Percentiles rank a stretch among this genome's conserved stretches.
Conservation (phyloP, 768 basidiomycete genomes). For the Xerocomus brunneocitrinus region DNA sequence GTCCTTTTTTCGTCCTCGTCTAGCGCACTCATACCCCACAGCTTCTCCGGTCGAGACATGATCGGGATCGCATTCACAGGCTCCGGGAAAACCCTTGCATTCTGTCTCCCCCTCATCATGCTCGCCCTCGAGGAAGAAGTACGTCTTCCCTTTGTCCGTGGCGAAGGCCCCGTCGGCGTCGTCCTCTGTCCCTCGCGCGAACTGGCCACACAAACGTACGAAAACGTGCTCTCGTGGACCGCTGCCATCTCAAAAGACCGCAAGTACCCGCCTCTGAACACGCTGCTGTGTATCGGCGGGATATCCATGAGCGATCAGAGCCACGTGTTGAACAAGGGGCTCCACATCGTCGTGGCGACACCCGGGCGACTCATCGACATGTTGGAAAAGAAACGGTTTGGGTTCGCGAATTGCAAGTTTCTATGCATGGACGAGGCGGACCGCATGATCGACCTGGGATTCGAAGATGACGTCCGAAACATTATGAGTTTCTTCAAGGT, state of each 20-base stretch:
- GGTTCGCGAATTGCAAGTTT: conserved; percentile 91
- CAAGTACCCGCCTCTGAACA: conserved; percentile 81
- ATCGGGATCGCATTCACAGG: conserved; percentile 99
- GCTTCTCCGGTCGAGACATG: conserved; percentile 93
- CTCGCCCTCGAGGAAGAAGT: conserved; percentile 89
- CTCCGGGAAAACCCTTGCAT: conserved; percentile 97
- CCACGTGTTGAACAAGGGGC: conserved; percentile 82
- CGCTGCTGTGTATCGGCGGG: conserved; percentile 92
- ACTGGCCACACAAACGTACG: conserved; percentile 94
- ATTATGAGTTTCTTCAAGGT: conserved; percentile 99
- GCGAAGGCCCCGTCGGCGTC: conserved; percentile 96
- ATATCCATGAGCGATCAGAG: conserved; percentile 98
- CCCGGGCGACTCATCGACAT: conserved; percentile 97
- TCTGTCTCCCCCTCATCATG: conserved; percentile 98
- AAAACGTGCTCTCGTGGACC: conserved; percentile 88
- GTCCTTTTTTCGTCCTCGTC: conserved; percentile 1
- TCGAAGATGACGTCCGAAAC: conserved; percentile 97
- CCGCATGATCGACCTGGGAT: conserved; percentile 98
- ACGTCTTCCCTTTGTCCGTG: conserved; percentile 82
- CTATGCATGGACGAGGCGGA: conserved; percentile 99
- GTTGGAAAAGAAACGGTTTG: conserved; percentile 92
- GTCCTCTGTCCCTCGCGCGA: conserved; percentile 97
- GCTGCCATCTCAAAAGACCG: conserved; percentile 72
- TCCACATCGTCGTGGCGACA: conserved; percentile 96
- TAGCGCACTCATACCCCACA: conserved; percentile 28